Conservation (phyloP, 495 filamentous ascomycete species). For the Aspergillus ostianus region DNA sequence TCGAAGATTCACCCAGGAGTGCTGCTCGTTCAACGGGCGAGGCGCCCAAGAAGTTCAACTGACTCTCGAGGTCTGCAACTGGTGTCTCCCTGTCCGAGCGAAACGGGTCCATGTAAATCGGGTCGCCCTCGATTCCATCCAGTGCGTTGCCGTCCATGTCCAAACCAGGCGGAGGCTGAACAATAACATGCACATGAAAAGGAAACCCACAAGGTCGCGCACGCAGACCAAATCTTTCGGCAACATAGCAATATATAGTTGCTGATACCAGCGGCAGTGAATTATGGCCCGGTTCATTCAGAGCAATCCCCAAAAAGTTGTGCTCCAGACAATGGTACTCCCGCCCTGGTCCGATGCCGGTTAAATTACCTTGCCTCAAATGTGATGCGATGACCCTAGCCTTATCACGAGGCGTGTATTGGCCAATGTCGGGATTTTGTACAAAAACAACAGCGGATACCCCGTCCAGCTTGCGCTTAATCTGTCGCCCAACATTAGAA, state of each 20-base stretch:
- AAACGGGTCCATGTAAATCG: slow-evolving; percentile 85
- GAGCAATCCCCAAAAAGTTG: slow-evolving; percentile 73
- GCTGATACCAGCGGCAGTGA: slow-evolving; percentile 78
- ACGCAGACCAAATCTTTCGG: slow-evolving; percentile 62
- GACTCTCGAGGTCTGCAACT: slow-evolving; percentile 53
- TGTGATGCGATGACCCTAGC: slow-evolving; percentile 66
- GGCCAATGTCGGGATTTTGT: slow-evolving; percentile 48
- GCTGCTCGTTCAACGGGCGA: slow-evolving; percentile 47
- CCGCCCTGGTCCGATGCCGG: slow-evolving; percentile 59
- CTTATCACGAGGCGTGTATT: slow-evolving; percentile 58
- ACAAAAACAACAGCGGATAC: slow-evolving; percentile 54
- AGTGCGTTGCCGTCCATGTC: slow-evolving; percentile 63
- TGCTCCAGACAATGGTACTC: slow-evolving; percentile 79
- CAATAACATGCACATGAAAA: slow-evolving; percentile 73
- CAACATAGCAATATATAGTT: slow-evolving; percentile 68
- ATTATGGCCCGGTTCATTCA: slow-evolving; percentile 59
- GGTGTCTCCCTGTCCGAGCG: slow-evolving; percentile 65
- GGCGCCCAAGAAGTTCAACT: slow-evolving; percentile 63
- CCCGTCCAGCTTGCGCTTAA: slow-evolving; percentile 59
- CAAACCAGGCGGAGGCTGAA: slow-evolving; percentile 55
- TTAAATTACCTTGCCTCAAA: slow-evolving; percentile 62
- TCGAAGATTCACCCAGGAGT: slow-evolving; percentile 59
- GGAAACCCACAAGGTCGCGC: slow-evolving; percentile 75
- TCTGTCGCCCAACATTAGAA: slow-evolving; percentile 34
- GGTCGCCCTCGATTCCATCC: slow-evolving; percentile 40